A percentile compares a stretch with the other conserved stretches of the same genome.
Conservation (phyloP, 2,329 filamentous ascomycete genomes). For the Colletotrichum horii region DNA sequence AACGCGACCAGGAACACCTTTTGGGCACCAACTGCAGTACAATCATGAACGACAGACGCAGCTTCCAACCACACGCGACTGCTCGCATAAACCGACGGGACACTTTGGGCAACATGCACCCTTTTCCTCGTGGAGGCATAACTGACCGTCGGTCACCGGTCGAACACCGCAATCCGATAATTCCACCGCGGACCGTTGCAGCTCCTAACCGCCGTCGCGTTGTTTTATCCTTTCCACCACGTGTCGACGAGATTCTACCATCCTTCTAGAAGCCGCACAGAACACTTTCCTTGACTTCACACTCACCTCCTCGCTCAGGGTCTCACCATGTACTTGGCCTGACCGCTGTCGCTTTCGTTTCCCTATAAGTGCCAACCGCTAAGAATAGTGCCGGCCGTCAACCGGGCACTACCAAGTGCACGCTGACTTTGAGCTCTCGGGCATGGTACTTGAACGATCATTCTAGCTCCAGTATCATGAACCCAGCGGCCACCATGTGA, state of each 20-base stretch:
- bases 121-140: not conserved
- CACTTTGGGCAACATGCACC: not conserved
- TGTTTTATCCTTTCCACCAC: not conserved
- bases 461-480: not conserved
- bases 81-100: not conserved
- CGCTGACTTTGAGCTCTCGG: not conserved
- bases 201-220: not conserved
- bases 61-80: not conserved
- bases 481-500: not conserved
- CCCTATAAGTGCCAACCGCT: not conserved
- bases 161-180: not conserved
- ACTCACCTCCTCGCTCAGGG: not conserved
- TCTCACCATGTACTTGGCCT: not conserved
- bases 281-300: not conserved
- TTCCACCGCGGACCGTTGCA: not conserved
- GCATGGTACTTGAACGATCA: not conserved
- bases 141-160: not conserved
- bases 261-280: not conserved
- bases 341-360: not conserved
- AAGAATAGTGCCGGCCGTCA: not conserved
- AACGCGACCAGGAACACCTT: not conserved
- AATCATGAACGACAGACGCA: not conserved
- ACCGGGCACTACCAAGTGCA: not conserved
- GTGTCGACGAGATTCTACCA: not conserved
- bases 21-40: not conserved